Evolutionary conservation across 345 rosid genomes (phyloP), one percentile per base, ranked within the genome.

Genomic region (Pseudoturritis turrita): DNA sequence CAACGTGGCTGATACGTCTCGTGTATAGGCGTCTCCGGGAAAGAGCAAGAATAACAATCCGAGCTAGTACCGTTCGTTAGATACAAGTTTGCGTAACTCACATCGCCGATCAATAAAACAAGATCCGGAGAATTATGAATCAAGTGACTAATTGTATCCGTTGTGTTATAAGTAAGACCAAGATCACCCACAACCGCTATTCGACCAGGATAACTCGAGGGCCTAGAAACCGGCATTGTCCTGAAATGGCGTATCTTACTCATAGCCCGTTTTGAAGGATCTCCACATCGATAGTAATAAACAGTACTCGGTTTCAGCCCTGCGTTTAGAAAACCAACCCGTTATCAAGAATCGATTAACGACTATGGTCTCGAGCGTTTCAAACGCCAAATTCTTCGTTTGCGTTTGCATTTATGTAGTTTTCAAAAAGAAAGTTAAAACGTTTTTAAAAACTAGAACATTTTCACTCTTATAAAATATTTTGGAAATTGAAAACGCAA

Each of bases 1-100:
- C 96, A 89, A 17, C 93, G 89, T 56, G 97, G 97, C 77, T 91
- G 96, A 57, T 87, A 87, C 7, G 96, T 91, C 73, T 87, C 96
- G 11, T 86, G 89, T 28, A 89, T 86, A 5, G 93, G 93, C 39
- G 89, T 75, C 12, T 76, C 56, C 0, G 87, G 14, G 79, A 91
- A 87, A 0, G 83, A 70, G 41, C 90, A 84, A 15, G 88, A 74
- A 75, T 87, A 91, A 81, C 92, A 91, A 70, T 91, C 89, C 1
- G 90, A 61, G 41, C 90, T 88, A n/a, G 83, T 81, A 62, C 97
- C 97, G 69, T 91, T 89, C 1, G 96, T 86, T 37, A 89, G 87
- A 56, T 91, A 91, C 81, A 87, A 58, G 78, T 91, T 81, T 6
- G 96, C 96, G 57, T 89, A 91, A 43, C 74, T 70, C 43, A 83